phyloP scores from a whole-genome alignment of 345 rosid species.

The Aethionema arabicum region DNA sequence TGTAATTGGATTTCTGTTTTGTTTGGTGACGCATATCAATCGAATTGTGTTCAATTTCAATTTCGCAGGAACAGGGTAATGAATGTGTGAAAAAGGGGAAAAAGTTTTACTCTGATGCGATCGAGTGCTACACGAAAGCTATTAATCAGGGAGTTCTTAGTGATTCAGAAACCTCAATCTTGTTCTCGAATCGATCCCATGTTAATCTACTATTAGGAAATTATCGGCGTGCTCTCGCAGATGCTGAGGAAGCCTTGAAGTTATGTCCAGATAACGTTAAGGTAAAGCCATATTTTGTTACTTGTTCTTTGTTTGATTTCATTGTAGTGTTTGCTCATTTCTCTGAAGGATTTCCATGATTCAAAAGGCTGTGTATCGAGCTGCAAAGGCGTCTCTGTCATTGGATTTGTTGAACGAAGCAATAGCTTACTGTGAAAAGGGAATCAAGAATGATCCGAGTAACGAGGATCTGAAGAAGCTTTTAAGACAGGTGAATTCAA shows the following conservation, averaged over 20 bases:
- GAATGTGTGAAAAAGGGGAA: conserved; percentile 85
- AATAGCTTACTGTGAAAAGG: conserved; percentile 49
- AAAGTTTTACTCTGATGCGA: conserved; percentile 74
- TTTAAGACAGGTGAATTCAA: conserved; percentile 47
- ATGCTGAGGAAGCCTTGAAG: conserved; percentile 73
- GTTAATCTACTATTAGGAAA: conserved; percentile 83
- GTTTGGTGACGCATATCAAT: background rate
- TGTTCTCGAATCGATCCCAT: conserved; percentile 82
- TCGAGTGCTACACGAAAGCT: conserved; percentile 78
- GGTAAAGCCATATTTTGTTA: conserved; percentile 35
- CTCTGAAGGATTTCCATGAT: background rate
- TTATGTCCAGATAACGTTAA: conserved; percentile 58
- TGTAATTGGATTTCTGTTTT: background rate
- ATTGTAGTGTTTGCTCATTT: background rate
- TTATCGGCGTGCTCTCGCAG: conserved; percentile 67
- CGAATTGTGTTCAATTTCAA: background rate
- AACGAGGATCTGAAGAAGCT: conserved; percentile 77
- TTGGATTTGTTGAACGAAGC: conserved; percentile 68
- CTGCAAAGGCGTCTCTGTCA: conserved; percentile 75
- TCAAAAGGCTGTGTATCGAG: conserved; percentile 74
- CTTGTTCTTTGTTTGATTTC: background rate
- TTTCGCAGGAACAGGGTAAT: conserved; percentile 76
- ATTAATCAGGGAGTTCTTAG: conserved; percentile 63
- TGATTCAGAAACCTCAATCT: conserved; percentile 56
- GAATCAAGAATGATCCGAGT: conserved; percentile 55